A percentile compares a stretch with the other conserved stretches of the same genome.
Evolutionary conservation across 1,284 basidiomycete genomes (phyloP).

Genomic region (Cryptococcus neoformans): DNA sequence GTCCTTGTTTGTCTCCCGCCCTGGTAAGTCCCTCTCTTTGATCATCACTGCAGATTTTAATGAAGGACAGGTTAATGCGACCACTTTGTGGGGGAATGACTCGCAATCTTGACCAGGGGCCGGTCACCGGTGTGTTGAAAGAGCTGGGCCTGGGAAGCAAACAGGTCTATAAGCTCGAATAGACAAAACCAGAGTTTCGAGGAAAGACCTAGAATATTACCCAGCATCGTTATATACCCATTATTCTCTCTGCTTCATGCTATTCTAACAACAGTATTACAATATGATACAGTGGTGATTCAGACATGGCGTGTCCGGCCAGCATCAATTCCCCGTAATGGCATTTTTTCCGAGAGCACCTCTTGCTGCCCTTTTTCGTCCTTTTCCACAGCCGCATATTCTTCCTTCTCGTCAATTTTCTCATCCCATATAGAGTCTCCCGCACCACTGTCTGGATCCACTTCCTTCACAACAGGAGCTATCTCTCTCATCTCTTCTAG

Average conservation of each 20-base stretch:
- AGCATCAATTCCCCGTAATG: neutral
- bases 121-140: constrained; percentile 31
- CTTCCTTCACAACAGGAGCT: constrained; percentile 16
- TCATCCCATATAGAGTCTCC: no score
- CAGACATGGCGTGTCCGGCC: no score
- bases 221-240: no score
- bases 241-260: no score
- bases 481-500: constrained; percentile 1
- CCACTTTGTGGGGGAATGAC: constrained; percentile 40
- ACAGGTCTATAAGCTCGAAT: constrained; percentile 45
- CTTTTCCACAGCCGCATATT: constrained; percentile 26
- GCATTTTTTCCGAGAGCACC: constrained; percentile 3
- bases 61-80: constrained; percentile 27
- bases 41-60: neutral
- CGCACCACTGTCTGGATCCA: constrained; percentile 13
- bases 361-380: neutral
- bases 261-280: no score
- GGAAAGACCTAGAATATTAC: no score
- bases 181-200: constrained; percentile 2
- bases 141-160: constrained; percentile 33
- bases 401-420: constrained; percentile 38
- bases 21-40: constrained; percentile 18
- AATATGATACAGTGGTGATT: no score
- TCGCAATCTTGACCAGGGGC: constrained; percentile 38
- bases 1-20: constrained; percentile 44